A percentile compares a stretch with the other conserved stretches of the same genome.
These are phyloP conservation scores for Fusarium sp. DNA, from an alignment of 2,329 filamentous ascomycete genomes.

Conservation along the genomic window DNA sequence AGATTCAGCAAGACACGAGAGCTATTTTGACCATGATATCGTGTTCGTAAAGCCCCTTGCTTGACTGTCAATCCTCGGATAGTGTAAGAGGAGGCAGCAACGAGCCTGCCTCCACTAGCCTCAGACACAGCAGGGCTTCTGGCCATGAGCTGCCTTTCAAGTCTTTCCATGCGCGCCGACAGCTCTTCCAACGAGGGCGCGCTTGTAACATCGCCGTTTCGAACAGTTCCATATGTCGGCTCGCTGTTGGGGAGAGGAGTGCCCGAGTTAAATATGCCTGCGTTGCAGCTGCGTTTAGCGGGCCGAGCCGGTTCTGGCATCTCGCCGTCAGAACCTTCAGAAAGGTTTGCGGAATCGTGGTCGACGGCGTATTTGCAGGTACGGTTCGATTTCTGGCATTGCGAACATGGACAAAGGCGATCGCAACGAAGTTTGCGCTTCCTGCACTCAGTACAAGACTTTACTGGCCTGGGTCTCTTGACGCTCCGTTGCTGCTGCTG, in stretches of 20 bases:
- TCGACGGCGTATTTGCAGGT: constrained; percentile 62
- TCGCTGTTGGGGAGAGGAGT: constrained; percentile 41
- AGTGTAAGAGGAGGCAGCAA: constrained; percentile 54
- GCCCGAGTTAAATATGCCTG: constrained; percentile 38
- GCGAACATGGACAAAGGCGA: constrained; percentile 63
- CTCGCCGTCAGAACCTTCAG: constrained; percentile 59
- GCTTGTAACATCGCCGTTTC: constrained; percentile 48
- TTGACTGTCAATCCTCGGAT: constrained; percentile 62
- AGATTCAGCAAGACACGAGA: constrained; percentile 63
- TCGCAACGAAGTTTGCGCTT: constrained; percentile 67
- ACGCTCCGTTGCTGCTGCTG: constrained; percentile 56
- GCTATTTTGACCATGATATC: constrained; percentile 63
- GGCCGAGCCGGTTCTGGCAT: constrained; percentile 47
- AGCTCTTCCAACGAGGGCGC: constrained; percentile 58
- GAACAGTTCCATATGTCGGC: constrained; percentile 37
- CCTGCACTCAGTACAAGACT: constrained; percentile 65
- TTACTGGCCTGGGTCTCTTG: constrained; percentile 63
- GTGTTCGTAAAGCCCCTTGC: constrained; percentile 55
- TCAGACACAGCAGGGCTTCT: constrained; percentile 54
- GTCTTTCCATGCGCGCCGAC: constrained; percentile 59
- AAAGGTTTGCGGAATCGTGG: constrained; percentile 57
- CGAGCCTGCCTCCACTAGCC: constrained; percentile 45
- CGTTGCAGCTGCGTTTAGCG: constrained; percentile 51
- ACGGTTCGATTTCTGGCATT: constrained; percentile 66
- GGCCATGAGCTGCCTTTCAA: constrained; percentile 60